Percentiles rank a stretch among this genome's conserved stretches.
Conservation (phyloP, 805 yeast genomes). For the Zygosaccharomyces bailii region DNA sequence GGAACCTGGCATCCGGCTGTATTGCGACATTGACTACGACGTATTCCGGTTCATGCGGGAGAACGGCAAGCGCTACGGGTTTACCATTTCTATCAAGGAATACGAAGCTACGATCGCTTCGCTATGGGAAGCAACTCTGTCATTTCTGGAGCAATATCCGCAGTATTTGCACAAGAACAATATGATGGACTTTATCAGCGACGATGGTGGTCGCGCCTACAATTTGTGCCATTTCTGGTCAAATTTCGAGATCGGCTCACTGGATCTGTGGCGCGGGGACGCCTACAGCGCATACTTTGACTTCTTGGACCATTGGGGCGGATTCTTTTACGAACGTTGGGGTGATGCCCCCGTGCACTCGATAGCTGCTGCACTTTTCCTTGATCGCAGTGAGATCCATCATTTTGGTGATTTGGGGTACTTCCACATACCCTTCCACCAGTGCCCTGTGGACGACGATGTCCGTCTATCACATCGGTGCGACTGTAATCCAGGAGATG, state of each 20-base stretch:
- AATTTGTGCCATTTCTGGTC: slow-evolving; percentile 78
- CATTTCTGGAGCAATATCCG: slow-evolving; percentile 59
- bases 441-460: slow-evolving; percentile 68
- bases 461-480: slow-evolving; percentile 63
- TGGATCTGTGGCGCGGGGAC: slow-evolving; percentile 60
- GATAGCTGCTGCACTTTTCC: slow-evolving; percentile 62
- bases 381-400: slow-evolving; percentile 59
- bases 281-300: slow-evolving; percentile 60
- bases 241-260: slow-evolving; percentile 69
- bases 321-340: slow-evolving; percentile 86
- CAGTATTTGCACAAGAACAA: slow-evolving; percentile 57
- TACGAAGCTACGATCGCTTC: slow-evolving; percentile 69
- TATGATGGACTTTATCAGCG: slow-evolving; percentile 64
- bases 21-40: slow-evolving; percentile 80
- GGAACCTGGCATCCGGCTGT: slow-evolving; percentile 78
- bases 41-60: slow-evolving; percentile 79
- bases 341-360: slow-evolving; percentile 94
- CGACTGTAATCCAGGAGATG: slow-evolving; percentile 64
- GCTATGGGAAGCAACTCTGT: slow-evolving; percentile 67
- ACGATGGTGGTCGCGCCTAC: slow-evolving; percentile 66
- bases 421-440: slow-evolving; percentile 74
- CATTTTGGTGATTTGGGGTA: slow-evolving; percentile 85
- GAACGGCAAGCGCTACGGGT: slow-evolving; percentile 68
- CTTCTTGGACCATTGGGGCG: slow-evolving; percentile 62
- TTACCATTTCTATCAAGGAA: slow-evolving; percentile 76